These are phyloP conservation scores for Barbatosphaeria neglecta DNA, from an alignment of 495 filamentous ascomycete species.

Conservation along the genomic window DNA sequence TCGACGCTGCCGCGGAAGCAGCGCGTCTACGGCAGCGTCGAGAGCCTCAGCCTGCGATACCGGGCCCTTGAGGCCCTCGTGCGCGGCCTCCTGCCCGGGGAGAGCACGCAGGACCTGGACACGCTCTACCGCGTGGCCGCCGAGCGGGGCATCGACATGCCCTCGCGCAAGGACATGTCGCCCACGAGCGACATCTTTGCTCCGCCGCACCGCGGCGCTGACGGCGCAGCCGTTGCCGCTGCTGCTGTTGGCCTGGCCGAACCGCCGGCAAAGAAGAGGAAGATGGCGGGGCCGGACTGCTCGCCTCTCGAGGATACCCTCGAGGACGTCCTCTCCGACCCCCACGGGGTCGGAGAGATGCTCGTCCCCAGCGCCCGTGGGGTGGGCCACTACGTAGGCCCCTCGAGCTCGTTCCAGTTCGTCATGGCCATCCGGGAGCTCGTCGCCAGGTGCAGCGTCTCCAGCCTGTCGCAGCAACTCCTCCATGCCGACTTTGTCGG, in stretches of 20 bases:
- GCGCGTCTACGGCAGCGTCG: conserved; percentile 39
- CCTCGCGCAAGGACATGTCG: background rate
- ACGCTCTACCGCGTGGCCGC: background rate
- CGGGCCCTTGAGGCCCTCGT: conserved; percentile 33
- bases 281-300: too few species aligned
- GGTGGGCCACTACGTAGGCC: conserved; percentile 15
- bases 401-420: conserved; percentile 15
- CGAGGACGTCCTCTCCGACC: too few species aligned
- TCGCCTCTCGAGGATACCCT: too few species aligned
- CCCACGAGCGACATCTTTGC: background rate
- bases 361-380: conserved; percentile 11
- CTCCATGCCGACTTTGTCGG: conserved; percentile 12
- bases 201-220: background rate
- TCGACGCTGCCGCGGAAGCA: conserved; percentile 36
- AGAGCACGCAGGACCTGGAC: background rate
- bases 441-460: conserved; percentile 12
- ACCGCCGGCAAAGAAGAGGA: background rate
- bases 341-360: conserved; percentile 9
- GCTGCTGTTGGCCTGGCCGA: background rate
- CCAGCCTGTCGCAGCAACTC: conserved; percentile 6
- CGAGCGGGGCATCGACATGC: background rate
- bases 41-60: conserved; percentile 32
- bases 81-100: conserved; percentile 29
- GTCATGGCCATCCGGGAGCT: conserved; percentile 11
- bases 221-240: background rate